Conservation (phyloP, 345 rosid genomes). For the Aquilaria yunnanensis region DNA sequence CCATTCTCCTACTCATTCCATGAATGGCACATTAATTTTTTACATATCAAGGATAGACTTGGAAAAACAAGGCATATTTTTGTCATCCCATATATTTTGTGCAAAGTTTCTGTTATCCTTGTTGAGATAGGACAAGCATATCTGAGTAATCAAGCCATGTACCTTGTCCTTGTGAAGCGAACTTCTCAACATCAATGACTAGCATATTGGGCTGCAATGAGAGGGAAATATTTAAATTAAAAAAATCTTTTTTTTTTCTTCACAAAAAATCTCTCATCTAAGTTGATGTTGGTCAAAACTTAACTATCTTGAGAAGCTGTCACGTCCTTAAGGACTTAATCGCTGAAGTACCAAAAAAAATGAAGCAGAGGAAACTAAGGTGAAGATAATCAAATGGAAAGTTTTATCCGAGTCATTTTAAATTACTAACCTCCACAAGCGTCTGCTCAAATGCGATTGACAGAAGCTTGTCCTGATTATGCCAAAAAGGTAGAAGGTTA, state of each 20-base stretch:
- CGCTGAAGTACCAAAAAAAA: not conserved
- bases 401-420: not conserved
- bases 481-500: constrained; percentile 16
- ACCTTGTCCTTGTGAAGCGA: constrained; percentile 57
- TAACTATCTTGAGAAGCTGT: not conserved
- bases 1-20: too few species aligned
- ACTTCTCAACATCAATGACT: constrained; percentile 88
- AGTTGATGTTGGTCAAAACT: not conserved
- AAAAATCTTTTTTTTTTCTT: too few species aligned
- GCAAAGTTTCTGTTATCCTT: too few species aligned
- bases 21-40: too few species aligned
- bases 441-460: constrained; percentile 91
- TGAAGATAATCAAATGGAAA: not conserved
- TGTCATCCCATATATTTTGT: too few species aligned
- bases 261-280: not conserved
- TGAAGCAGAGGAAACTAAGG: constrained; percentile 1
- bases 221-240: constrained; percentile 1
- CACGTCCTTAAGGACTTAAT: too few species aligned
- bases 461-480: constrained; percentile 77
- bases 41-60: too few species aligned
- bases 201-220: constrained; percentile 91
- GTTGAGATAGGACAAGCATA: too few species aligned
- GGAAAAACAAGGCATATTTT: too few species aligned
- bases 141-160: not conserved
- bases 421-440: constrained; percentile 52